phyloP scores from a whole-genome alignment of 129 eudicot species.

The Escallonia herrerae region DNA sequence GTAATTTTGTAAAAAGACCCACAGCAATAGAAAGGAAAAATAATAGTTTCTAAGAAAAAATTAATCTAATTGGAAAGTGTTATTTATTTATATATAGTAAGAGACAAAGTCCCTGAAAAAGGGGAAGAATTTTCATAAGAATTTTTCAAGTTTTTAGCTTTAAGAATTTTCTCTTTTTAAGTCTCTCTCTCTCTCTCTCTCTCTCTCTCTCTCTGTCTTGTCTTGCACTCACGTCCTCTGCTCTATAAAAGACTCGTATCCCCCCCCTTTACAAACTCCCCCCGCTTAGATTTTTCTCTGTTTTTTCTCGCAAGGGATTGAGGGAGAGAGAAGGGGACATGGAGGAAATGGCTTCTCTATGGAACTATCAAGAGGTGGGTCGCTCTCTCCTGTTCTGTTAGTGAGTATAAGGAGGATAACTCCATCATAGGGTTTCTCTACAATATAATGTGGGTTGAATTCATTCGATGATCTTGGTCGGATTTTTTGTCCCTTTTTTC shows the following conservation, averaged over 20 bases:
- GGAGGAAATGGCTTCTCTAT: constrained; percentile 58
- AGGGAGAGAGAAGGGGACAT: constrained; percentile 13
- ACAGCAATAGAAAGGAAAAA: not conserved
- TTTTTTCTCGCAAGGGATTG: not conserved
- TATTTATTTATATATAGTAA: not conserved
- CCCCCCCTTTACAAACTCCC: constrained; percentile 15
- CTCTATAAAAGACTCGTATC: constrained; percentile 20
- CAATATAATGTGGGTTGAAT: constrained; percentile 1
- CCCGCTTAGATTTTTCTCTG: not conserved
- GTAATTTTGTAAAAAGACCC: not conserved
- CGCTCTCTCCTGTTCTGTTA: not conserved
- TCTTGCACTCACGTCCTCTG: constrained; percentile 3
- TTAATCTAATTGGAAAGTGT: too few relatives aligned
- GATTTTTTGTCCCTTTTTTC: not conserved
- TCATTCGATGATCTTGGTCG: constrained; percentile 1
- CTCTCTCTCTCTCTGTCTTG: constrained; percentile 2
- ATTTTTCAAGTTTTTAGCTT: not conserved
- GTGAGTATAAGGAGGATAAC: not conserved
- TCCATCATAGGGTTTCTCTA: not conserved
- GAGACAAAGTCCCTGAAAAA: constrained; percentile 23
- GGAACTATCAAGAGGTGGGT: constrained; percentile 80
- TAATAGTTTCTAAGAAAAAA: too few relatives aligned
- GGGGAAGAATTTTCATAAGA: constrained; percentile 16
- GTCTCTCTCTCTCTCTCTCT: too few relatives aligned
- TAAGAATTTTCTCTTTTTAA: too few relatives aligned